These are phyloP conservation scores for Podochytrium sp. DNA, from an alignment of 192 early-diverging fungal genomes.

Conservation along the genomic window DNA sequence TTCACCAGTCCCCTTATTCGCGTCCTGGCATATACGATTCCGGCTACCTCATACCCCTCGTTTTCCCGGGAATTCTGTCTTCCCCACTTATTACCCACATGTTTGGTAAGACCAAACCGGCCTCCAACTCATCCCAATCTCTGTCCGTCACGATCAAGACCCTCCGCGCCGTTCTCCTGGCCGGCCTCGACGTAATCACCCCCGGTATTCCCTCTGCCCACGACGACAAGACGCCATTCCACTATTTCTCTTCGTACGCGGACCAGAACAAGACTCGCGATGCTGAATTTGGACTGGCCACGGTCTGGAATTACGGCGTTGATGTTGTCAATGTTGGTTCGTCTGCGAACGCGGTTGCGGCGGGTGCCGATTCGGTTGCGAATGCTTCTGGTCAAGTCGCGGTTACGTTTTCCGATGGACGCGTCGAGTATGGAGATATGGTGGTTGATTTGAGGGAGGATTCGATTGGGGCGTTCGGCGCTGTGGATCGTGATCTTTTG, in stretches of 20 bases:
- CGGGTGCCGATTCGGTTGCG: no score
- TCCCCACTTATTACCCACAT: constrained; percentile 7
- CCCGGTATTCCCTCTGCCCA: not conserved
- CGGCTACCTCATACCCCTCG: constrained; percentile 1
- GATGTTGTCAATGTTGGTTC: no score
- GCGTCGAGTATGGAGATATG: constrained; percentile 10
- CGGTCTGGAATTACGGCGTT: constrained; percentile 15
- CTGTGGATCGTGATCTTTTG: not conserved
- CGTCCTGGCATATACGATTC: constrained; percentile 16
- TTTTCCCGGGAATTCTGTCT: constrained; percentile 6
- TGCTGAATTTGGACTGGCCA: constrained; percentile 28
- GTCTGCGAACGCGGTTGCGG: no score
- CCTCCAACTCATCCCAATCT: not conserved
- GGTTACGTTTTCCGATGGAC: constrained; percentile 22
- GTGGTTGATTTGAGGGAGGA: constrained; percentile 24
- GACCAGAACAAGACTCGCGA: not conserved
- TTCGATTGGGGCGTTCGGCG: not conserved
- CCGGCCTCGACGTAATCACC: constrained; percentile 25
- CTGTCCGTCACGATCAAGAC: constrained; percentile 21
- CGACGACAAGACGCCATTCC: not conserved
- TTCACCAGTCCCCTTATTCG: not conserved
- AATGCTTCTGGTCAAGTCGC: no score
- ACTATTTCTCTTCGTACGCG: constrained; percentile 6
- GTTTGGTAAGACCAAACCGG: constrained; percentile 12
- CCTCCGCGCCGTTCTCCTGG: constrained; percentile 17